Percentiles rank a stretch among this genome's conserved stretches.
phyloP scores from a whole-genome alignment of 768 basidiomycete genomes.

The Suillus lakei region DNA sequence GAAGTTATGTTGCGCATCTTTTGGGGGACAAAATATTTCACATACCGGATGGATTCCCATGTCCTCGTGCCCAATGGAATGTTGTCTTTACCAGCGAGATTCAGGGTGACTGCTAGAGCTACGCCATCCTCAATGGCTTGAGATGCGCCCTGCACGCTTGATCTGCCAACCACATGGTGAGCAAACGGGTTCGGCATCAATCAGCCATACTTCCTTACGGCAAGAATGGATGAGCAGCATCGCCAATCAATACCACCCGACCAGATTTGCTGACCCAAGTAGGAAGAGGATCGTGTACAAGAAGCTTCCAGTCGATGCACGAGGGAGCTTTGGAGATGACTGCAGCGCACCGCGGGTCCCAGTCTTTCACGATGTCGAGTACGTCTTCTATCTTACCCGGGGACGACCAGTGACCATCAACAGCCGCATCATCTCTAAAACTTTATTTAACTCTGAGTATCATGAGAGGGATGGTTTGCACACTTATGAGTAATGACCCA shows the following conservation, averaged over 20 bases:
- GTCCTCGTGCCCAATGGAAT: constrained; percentile 13
- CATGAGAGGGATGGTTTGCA: neutral
- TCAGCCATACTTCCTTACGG: constrained; percentile 20
- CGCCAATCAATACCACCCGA: constrained; percentile 30
- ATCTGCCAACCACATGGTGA: constrained; percentile 10
- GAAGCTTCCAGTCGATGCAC: constrained; percentile 45
- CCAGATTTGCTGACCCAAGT: constrained; percentile 40
- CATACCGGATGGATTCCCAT: constrained; percentile 21
- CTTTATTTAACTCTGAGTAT: neutral
- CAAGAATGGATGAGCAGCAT: constrained; percentile 36
- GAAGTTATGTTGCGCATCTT: constrained; percentile 1
- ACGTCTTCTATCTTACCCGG: constrained; percentile 29
- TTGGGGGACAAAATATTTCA: neutral
- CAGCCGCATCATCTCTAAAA: constrained; percentile 24
- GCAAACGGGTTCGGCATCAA: neutral
- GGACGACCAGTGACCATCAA: constrained; percentile 24
- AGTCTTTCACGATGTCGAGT: constrained; percentile 24
- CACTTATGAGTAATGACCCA: constrained; percentile 29
- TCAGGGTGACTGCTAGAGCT: constrained; percentile 36
- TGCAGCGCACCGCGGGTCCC: constrained; percentile 31
- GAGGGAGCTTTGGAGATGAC: constrained; percentile 26
- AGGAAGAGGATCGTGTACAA: constrained; percentile 40
- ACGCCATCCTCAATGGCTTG: constrained; percentile 48
- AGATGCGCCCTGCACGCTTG: constrained; percentile 40
- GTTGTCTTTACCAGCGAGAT: constrained; percentile 10